Conservation (phyloP, 78 protist genomes). For the Goniomonas avonlea region DNA sequence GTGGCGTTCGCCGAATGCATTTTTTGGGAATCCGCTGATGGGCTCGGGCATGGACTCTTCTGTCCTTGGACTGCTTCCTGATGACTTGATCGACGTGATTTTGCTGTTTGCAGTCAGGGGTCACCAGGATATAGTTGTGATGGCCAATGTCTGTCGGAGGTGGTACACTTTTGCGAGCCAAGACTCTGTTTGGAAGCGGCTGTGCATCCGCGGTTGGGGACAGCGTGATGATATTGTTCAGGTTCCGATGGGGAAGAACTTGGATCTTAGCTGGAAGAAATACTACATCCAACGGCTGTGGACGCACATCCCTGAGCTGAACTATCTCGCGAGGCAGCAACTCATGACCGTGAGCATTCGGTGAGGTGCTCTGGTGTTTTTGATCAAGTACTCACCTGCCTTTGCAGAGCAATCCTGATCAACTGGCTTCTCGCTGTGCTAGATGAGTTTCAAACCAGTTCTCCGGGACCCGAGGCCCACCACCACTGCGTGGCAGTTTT, state of each 20-base stretch:
- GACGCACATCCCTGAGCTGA: background rate
- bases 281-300: background rate
- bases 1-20: too few species aligned
- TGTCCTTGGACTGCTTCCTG: too few species aligned
- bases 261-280: background rate
- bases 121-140: background rate
- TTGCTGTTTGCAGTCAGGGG: background rate
- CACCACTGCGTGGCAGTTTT: background rate
- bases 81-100: conserved; percentile 1
- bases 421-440: conserved; percentile 21
- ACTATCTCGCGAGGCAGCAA: background rate
- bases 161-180: background rate
- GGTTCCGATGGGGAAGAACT: background rate
- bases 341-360: conserved; percentile 23
- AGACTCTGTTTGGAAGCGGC: background rate
- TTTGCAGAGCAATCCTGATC: conserved; percentile 10
- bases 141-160: background rate
- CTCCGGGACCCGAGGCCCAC: conserved; percentile 1
- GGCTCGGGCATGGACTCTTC: too few species aligned
- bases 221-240: conserved; percentile 8
- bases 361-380: conserved; percentile 9
- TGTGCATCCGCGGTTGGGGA: conserved; percentile 13
- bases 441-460: background rate
- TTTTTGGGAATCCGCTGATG: too few species aligned
- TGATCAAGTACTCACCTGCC: background rate